Percentiles rank a stretch among this genome's conserved stretches.
These are phyloP conservation scores for Penicillium sp. DNA, from an alignment of 2,329 filamentous ascomycete genomes.

Conservation along the genomic window DNA sequence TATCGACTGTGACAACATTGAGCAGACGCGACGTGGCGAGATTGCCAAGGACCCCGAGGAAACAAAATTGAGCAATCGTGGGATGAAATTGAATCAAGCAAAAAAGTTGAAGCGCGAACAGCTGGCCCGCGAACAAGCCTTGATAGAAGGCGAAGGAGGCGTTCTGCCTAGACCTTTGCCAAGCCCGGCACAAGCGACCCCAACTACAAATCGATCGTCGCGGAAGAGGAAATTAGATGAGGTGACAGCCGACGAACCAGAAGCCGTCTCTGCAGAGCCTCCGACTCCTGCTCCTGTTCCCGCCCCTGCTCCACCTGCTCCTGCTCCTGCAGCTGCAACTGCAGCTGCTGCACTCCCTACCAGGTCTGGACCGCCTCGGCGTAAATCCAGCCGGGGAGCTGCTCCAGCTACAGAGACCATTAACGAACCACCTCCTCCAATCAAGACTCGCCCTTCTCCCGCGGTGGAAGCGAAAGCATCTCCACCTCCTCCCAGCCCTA, in stretches of 20 bases:
- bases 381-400: constrained; percentile 44
- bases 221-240: constrained; percentile 60
- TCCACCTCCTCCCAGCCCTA: constrained; percentile 25
- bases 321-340: not conserved
- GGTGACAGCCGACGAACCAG: constrained; percentile 33
- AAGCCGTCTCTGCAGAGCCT: not conserved
- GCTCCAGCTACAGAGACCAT: constrained; percentile 36
- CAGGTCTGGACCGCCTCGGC: constrained; percentile 27
- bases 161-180: not conserved
- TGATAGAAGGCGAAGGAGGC: constrained; percentile 12
- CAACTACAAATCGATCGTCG: constrained; percentile 25
- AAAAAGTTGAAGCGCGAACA: constrained; percentile 63
- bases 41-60: constrained; percentile 46
- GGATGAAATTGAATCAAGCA: constrained; percentile 62
- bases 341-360: not conserved
- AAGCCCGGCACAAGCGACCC: constrained; percentile 21
- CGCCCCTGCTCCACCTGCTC: not conserved
- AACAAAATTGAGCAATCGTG: constrained; percentile 57
- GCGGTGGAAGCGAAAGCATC: constrained; percentile 22
- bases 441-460: constrained; percentile 16
- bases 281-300: not conserved
- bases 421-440: constrained; percentile 32
- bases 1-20: constrained; percentile 56
- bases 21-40: constrained; percentile 44
- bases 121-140: constrained; percentile 40